Percentiles rank a stretch among this genome's conserved stretches.
These are phyloP conservation scores for Carallia brachiata DNA, from an alignment of 345 rosid species.

Conservation along the genomic window DNA sequence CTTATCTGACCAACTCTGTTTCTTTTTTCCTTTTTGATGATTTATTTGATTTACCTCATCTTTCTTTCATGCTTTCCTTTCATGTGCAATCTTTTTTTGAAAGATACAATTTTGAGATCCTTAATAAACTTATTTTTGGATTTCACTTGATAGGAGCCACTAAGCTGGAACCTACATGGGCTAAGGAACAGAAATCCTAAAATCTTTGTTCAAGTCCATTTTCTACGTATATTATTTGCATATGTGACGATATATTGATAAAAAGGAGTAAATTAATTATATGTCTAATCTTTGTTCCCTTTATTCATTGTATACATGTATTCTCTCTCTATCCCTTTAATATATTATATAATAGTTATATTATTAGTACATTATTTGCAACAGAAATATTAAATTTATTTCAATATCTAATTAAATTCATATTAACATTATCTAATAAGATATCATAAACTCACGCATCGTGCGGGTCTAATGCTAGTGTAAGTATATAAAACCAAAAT, in stretches of 20 bases:
- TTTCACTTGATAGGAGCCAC: slow-evolving; percentile 62
- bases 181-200: slow-evolving; percentile 50
- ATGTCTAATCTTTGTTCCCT: too few species aligned
- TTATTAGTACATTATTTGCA: too few species aligned
- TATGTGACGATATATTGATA: neutral
- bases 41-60: neutral
- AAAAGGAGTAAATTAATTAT: too few species aligned
- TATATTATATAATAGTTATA: too few species aligned
- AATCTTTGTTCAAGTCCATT: neutral
- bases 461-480: too few species aligned
- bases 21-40: neutral
- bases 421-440: too few species aligned
- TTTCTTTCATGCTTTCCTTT: neutral
- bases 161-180: slow-evolving; percentile 72
- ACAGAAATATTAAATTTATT: too few species aligned
- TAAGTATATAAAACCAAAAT: too few species aligned
- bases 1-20: neutral
- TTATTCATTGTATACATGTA: too few species aligned
- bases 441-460: too few species aligned
- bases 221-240: neutral
- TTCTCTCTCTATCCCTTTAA: too few species aligned
- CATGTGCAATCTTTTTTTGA: neutral
- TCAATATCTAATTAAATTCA: too few species aligned
- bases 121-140: slow-evolving; percentile 10
- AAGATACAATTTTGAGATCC: neutral